Evolutionary conservation across 352 stramenopile genomes (phyloP), one percentile per base, ranked within the genome.

Genomic region (Blastocystis sp.): DNA sequence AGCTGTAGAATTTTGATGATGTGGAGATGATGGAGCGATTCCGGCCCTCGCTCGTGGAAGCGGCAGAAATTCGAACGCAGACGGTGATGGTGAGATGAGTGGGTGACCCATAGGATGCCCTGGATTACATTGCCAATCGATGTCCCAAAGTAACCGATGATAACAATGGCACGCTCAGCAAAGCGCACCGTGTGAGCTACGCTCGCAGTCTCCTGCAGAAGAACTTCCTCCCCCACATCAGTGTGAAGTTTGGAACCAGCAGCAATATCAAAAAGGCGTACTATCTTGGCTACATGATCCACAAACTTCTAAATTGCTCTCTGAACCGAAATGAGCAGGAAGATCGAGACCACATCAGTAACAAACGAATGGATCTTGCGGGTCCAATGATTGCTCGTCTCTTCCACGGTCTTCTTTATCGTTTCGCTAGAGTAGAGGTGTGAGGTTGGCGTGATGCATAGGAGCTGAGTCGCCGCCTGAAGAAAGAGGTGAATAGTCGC

Each of bases 311-410:
- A 56, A 98, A 98, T 94, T 99, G 97, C 90, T 98, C 95, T 80
- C 92, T 99, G 13, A 96, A 96, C 41, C 94, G 97, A 43, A 94
- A 97, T 29, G 95, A 97, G 26, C 96, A 99, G 92, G 97, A 99
- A 90, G 97, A 99, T 91, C 95, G 97, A 89, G 97, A 99, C 93
- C 97, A 99, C 91, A 99, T 99, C 92, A 96, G 96, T 70, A 99
- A 99, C 93, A 99, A 99, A 91, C 94, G 97, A 50, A 91, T 99
- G 45, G 97, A 99, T 94, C 93, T 99, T 75, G 97, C 97, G 26
- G 97, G 97, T 87, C 96, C 97, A 9, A 91, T 99, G 76, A 92
- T 99, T 3, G 97, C 94, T 39, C 95, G 96, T 45, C 92, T 99
- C 55, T 99, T 99, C 92, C 94, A 97, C 79, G 93, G 98, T 61